phyloP scores from a whole-genome alignment of 768 basidiomycete genomes.

The Lanmaoa rubissima region DNA sequence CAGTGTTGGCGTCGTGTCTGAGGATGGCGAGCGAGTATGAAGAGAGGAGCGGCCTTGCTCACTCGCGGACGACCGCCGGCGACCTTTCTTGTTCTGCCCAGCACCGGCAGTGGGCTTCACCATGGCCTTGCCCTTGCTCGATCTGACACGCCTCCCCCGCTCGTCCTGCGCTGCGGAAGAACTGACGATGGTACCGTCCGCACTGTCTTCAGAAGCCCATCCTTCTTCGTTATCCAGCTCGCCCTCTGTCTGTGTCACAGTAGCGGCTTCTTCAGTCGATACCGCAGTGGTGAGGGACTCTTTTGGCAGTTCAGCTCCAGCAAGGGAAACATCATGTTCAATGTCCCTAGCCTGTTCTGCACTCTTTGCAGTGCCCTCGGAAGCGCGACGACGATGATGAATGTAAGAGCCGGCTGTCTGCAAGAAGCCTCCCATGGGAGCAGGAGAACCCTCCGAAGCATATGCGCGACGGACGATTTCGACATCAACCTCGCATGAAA shows the following conservation, averaged over 20 bases:
- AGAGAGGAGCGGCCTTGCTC: conserved; percentile 11
- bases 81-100: conserved; percentile 8
- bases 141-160: conserved; percentile 27
- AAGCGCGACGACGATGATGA: conserved; percentile 15
- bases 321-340: conserved; percentile 17
- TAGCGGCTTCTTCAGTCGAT: conserved; percentile 3
- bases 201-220: conserved; percentile 60
- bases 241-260: conserved; percentile 5
- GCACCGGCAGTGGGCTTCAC: background rate
- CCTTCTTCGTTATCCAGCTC: conserved; percentile 51
- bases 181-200: conserved; percentile 14
- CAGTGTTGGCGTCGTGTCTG: background rate
- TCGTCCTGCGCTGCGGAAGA: conserved; percentile 6
- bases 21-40: background rate
- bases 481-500: conserved; percentile 54
- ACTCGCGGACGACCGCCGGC: conserved; percentile 12
- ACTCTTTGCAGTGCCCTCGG: conserved; percentile 21
- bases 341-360: conserved; percentile 23
- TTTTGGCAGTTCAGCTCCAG: conserved; percentile 14
- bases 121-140: conserved; percentile 18
- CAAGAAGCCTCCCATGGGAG: background rate
- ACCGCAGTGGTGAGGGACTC: background rate
- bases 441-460: conserved; percentile 3
- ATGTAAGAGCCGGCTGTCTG: conserved; percentile 11
- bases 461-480: conserved; percentile 53